Percentiles rank a stretch among this genome's conserved stretches.
These are phyloP conservation scores for Diaporthe citrichinensis DNA, from an alignment of 2,329 filamentous ascomycete genomes.

Conservation along the genomic window DNA sequence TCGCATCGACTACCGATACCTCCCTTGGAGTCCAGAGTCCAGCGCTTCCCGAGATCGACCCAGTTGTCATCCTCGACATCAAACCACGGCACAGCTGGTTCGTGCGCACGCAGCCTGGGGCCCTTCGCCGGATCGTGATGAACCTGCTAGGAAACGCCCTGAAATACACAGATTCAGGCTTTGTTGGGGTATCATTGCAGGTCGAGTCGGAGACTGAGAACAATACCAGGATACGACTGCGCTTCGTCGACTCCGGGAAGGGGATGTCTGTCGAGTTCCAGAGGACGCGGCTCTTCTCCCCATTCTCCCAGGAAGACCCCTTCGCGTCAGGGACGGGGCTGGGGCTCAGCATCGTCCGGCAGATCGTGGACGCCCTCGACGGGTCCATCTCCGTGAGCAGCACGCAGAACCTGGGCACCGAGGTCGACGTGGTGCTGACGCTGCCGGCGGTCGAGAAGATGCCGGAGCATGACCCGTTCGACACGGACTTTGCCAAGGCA, in stretches of 20 bases:
- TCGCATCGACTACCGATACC: neutral
- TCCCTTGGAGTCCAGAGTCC: neutral
- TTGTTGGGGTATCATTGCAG: slow-evolving; percentile 41
- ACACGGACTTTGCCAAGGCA: slow-evolving; percentile 3
- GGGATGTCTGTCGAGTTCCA: slow-evolving; percentile 77
- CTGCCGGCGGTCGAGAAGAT: slow-evolving; percentile 11
- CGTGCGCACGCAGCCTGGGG: slow-evolving; percentile 66
- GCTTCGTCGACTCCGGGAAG: slow-evolving; percentile 74
- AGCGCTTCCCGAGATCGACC: neutral
- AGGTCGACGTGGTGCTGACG: slow-evolving; percentile 41
- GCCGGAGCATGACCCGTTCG: slow-evolving; percentile 12
- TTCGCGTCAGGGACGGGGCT: slow-evolving; percentile 73
- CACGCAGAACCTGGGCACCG: slow-evolving; percentile 50
- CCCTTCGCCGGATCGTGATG: slow-evolving; percentile 64
- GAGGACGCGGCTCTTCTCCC: slow-evolving; percentile 70
- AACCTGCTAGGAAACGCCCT: slow-evolving; percentile 67
- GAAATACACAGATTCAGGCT: slow-evolving; percentile 61
- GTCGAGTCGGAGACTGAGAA: slow-evolving; percentile 2
- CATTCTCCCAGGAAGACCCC: slow-evolving; percentile 75
- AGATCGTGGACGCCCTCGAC: slow-evolving; percentile 69
- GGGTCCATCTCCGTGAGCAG: slow-evolving; percentile 73
- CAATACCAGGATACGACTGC: slow-evolving; percentile 44
- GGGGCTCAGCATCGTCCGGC: slow-evolving; percentile 75
- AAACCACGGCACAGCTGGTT: slow-evolving; percentile 60
- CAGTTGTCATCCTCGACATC: slow-evolving; percentile 57